Conservation (phyloP, 2,329 filamentous ascomycete species). For the Chrysosphaeria jannelii region DNA sequence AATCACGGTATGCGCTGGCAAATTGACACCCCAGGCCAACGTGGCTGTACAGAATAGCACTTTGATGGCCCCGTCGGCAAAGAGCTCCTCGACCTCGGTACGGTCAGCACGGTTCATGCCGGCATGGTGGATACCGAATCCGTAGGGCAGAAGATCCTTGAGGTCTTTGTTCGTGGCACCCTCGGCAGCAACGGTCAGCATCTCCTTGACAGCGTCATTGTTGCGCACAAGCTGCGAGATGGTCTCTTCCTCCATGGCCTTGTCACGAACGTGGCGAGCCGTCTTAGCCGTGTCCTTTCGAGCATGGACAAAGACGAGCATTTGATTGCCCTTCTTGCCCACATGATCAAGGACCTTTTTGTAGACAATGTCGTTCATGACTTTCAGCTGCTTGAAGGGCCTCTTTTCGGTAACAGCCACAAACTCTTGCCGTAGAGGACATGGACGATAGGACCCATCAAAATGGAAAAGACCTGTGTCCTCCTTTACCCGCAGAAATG, state of each 20-base stretch:
- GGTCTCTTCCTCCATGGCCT: slow-evolving; percentile 86
- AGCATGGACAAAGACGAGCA: slow-evolving; percentile 97
- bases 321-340: slow-evolving; percentile 75
- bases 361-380: slow-evolving; percentile 98
- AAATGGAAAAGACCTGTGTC: slow-evolving; percentile 83
- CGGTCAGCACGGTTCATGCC: slow-evolving; percentile 91
- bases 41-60: slow-evolving; percentile 93
- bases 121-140: slow-evolving; percentile 93
- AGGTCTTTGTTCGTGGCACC: slow-evolving; percentile 61
- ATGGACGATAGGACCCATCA: slow-evolving; percentile 77
- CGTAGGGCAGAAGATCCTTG: slow-evolving; percentile 83
- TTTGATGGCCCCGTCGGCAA: slow-evolving; percentile 69
- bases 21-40: slow-evolving; percentile 95
- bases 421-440: slow-evolving; percentile 85
- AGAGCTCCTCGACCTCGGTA: slow-evolving; percentile 82
- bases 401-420: slow-evolving; percentile 94
- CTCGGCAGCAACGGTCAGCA: slow-evolving; percentile 59
- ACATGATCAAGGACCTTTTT: slow-evolving; percentile 93
- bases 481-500: slow-evolving; percentile 71
- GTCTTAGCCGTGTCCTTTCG: slow-evolving; percentile 96
- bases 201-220: slow-evolving; percentile 73
- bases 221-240: slow-evolving; percentile 86
- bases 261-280: slow-evolving; percentile 82
- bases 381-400: slow-evolving; percentile 94
- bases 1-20: slow-evolving; percentile 91